phyloP scores from a whole-genome alignment of 495 filamentous ascomycete species.

The Lasiosphaeriaceae sp. region DNA sequence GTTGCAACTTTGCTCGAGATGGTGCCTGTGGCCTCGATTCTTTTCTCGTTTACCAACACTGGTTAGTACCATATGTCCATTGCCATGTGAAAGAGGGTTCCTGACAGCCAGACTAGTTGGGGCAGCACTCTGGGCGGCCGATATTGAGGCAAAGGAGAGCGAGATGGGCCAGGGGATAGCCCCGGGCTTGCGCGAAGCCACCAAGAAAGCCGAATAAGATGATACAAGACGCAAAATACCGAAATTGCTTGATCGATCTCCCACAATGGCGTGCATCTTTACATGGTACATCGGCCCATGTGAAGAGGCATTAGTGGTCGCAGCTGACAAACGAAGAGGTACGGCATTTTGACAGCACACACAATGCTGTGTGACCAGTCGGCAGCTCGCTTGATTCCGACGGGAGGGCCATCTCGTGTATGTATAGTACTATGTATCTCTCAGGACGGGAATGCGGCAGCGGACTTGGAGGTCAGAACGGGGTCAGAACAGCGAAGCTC shows the following conservation, averaged over 20 bases:
- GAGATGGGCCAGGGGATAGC: slow-evolving; percentile 48
- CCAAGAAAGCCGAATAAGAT: slow-evolving; percentile 51
- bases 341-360: slow-evolving; percentile 30
- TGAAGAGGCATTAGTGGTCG: slow-evolving; percentile 9
- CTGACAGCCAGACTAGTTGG: slow-evolving; percentile 51
- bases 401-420: neutral
- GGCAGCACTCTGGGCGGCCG: slow-evolving; percentile 89
- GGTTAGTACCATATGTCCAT: slow-evolving; percentile 36
- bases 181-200: slow-evolving; percentile 49
- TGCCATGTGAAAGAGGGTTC: neutral
- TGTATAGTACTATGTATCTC: neutral
- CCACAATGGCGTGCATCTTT: slow-evolving; percentile 8
- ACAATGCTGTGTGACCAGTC: slow-evolving; percentile 14
- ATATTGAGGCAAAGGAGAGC: slow-evolving; percentile 66
- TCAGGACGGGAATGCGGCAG: neutral
- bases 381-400: slow-evolving; percentile 1
- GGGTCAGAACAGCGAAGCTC: neutral
- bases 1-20: slow-evolving; percentile 76
- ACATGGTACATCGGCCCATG: slow-evolving; percentile 10
- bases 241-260: slow-evolving; percentile 21
- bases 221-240: slow-evolving; percentile 20
- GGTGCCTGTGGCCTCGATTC: slow-evolving; percentile 74
- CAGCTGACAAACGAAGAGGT: slow-evolving; percentile 15
- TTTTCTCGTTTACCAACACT: slow-evolving; percentile 87
- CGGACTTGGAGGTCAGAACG: neutral